phyloP scores from a whole-genome alignment of 306 rosid species.

The Vigna radiata region DNA sequence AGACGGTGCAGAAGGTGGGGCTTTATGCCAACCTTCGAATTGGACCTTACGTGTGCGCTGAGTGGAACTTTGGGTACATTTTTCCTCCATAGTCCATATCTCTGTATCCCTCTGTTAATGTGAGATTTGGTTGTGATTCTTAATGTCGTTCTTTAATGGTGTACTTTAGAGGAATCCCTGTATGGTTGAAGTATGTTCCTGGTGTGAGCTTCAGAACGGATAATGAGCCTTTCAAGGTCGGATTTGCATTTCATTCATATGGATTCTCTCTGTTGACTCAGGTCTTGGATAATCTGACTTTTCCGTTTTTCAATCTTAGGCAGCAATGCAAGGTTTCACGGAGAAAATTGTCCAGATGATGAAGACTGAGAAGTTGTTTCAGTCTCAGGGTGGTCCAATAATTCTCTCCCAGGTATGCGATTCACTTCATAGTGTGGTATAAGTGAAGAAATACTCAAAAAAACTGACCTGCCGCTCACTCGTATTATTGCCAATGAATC shows the following conservation, averaged over 20 bases:
- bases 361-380: conserved; percentile 83
- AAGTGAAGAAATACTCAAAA: conserved; percentile 23
- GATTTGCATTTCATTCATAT: conserved; percentile 28
- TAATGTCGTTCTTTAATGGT: conserved; percentile 43
- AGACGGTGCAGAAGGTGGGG: conserved; percentile 87
- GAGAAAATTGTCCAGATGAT: conserved; percentile 91
- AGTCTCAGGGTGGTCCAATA: conserved; percentile 96
- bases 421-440: conserved; percentile 23
- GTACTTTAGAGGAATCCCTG: conserved; percentile 83
- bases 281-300: conserved; percentile 6
- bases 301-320: conserved; percentile 49
- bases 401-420: conserved; percentile 85
- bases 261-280: conserved; percentile 23
- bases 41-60: conserved; percentile 97
- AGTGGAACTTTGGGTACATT: conserved; percentile 95
- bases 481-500: conserved; percentile 11
- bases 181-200: conserved; percentile 96
- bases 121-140: conserved; percentile 38
- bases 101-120: background rate
- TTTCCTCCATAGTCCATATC: conserved; percentile 13
- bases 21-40: conserved; percentile 94
- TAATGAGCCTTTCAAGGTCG: conserved; percentile 89
- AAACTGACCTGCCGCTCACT: conserved; percentile 5
- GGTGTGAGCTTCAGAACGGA: conserved; percentile 97
- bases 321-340: conserved; percentile 90